These are phyloP conservation scores for Candida piceae DNA, from an alignment of 805 yeast genomes.

Conservation along the genomic window DNA sequence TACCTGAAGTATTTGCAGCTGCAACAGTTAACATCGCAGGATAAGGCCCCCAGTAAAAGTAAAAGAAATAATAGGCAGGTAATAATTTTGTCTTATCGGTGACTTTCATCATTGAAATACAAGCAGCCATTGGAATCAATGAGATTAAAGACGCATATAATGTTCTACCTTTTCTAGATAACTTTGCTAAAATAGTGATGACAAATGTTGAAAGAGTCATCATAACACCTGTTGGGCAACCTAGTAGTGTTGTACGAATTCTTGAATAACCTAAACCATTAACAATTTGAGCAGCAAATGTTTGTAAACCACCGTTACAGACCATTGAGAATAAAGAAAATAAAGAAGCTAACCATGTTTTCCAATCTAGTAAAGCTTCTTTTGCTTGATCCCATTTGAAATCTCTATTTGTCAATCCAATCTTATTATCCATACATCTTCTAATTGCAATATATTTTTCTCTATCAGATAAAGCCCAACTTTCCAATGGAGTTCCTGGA, in stretches of 20 bases:
- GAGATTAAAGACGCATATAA: constrained; percentile 9
- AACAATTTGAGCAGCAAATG: constrained; percentile 30
- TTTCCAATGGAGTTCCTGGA: constrained; percentile 50
- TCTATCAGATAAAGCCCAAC: constrained; percentile 38
- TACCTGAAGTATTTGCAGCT: constrained; percentile 38
- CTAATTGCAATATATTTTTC: constrained; percentile 46
- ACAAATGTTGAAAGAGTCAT: constrained; percentile 11
- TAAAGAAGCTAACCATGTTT: constrained; percentile 35
- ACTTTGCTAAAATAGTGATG: constrained; percentile 22
- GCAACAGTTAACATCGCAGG: constrained; percentile 27
- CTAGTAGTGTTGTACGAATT: constrained; percentile 13
- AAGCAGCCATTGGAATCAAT: constrained; percentile 13
- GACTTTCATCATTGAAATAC: constrained; percentile 15
- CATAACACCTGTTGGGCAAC: constrained; percentile 21
- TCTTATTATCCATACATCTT: constrained; percentile 35
- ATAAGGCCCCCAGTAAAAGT: constrained; percentile 20
- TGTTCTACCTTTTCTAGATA: constrained; percentile 11
- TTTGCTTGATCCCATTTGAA: constrained; percentile 40
- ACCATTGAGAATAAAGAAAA: constrained; percentile 24
- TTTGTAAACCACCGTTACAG: constrained; percentile 40
- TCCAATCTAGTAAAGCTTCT: constrained; percentile 41
- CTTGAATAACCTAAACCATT: constrained; percentile 25
- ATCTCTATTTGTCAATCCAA: constrained; percentile 32
- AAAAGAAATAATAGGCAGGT: constrained; percentile 32
- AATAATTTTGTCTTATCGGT: constrained; percentile 23